Base-by-base conservation (phyloP, 202 grass and related monocot genomes). In the Schoenoplectus tabernaemontani region DNA sequence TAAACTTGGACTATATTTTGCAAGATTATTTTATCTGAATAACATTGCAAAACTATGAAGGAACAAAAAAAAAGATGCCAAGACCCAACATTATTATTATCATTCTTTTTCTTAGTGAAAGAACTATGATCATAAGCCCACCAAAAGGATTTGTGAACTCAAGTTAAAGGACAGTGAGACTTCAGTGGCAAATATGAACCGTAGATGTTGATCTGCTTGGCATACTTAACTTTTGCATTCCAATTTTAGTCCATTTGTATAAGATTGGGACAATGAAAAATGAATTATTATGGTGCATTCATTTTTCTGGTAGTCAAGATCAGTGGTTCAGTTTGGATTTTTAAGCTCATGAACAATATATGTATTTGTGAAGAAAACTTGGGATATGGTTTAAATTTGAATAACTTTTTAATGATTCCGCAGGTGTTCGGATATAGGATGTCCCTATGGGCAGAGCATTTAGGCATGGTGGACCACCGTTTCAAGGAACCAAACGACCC, bases 381-480 rank as follows among this genome's bases (percentile, higher is more conserved):
- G n/a, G n/a, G n/a, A n/a, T 53, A 9, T 59, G 7, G 46, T 46
- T 8, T 39, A 39, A 24, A 54, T 41, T 67, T 82, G 46, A 17
- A 47, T 67, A 69, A 57, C 4, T 2, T 73, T 32, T 59, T 23
- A n/a, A 81, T 43, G 64, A 34, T 65, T 44, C 58, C 22, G 5
- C 83, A 99, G 96, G 79, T 98, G 56, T 98, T 91, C 15, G 96
- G 96, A 17, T 99, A 98, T 72, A 89, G 96, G 59, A 92, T 26
- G 43, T 98, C 96, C 42, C 79, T 98, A 8, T 98, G 96, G 96
- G 86, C 91, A n/a, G 96, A 99, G 82, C 96, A 99, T 66, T 81
- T 95, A 24, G 91, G 91, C 39, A 86, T 19, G 46, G 84, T 95
- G 13, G 86, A 92, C 20, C 78, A 82, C 13, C 41, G 32, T 5